A percentile compares a stretch with the other conserved stretches of the same genome.
phyloP scores from a whole-genome alignment of 2,329 filamentous ascomycete species.

The Ophiocordyceps camponoti-leonardi region DNA sequence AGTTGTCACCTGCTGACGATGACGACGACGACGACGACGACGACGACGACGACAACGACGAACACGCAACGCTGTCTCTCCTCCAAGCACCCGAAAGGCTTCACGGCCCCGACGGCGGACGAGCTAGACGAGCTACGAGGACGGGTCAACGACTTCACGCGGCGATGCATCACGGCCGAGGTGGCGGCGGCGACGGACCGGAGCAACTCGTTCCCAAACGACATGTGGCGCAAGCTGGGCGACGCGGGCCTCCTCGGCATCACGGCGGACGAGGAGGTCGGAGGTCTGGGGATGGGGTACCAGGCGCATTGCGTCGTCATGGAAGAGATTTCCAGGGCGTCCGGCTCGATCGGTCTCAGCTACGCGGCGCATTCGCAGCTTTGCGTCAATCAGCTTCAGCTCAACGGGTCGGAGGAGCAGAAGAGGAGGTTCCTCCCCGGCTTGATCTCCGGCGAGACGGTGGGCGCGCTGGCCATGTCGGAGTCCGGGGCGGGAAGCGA shows the following conservation, averaged over 20 bases:
- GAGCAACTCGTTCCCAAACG: conserved; percentile 70
- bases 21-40: no score
- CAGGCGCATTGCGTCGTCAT: conserved; percentile 92
- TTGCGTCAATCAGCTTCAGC: conserved; percentile 87
- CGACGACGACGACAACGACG: no score
- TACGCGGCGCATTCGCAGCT: conserved; percentile 94
- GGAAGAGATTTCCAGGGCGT: conserved; percentile 85
- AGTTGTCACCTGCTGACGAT: no score
- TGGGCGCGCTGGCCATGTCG: conserved; percentile 89
- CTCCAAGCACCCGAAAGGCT: conserved; percentile 41
- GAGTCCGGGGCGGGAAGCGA: conserved; percentile 84
- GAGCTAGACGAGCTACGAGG: conserved; percentile 72
- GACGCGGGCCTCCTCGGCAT: conserved; percentile 84
- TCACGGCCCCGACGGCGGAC: conserved; percentile 48
- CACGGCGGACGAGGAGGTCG: conserved; percentile 83
- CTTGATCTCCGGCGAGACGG: conserved; percentile 60
- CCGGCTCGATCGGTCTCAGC: conserved; percentile 67
- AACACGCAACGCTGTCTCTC: background rate
- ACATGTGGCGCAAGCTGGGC: conserved; percentile 89
- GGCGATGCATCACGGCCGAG: conserved; percentile 72
- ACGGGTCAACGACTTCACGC: conserved; percentile 74
- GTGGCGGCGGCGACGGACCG: conserved; percentile 71
- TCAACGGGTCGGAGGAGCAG: conserved; percentile 69
- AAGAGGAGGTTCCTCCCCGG: conserved; percentile 67
- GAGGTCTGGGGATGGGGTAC: conserved; percentile 82